A percentile compares a stretch with the other conserved stretches of the same genome.
Conservation (phyloP, 2,329 filamentous ascomycete species). For the Aspergillus jensenii region DNA sequence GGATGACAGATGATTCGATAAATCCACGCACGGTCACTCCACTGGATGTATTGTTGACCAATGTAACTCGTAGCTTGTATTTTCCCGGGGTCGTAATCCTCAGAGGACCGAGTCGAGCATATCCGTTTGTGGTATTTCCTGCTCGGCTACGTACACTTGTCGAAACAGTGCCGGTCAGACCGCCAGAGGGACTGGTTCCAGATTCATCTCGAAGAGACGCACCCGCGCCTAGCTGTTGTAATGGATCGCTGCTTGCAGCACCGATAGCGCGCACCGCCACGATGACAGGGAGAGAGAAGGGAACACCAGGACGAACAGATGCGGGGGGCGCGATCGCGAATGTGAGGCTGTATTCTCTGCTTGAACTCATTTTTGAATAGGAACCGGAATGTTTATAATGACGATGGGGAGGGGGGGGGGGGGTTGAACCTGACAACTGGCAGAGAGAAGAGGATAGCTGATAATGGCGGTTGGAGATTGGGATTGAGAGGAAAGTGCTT, state of each 20-base stretch:
- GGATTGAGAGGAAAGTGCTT: background rate
- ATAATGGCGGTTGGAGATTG: background rate
- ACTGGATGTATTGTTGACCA: slow-evolving; percentile 27
- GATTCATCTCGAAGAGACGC: slow-evolving; percentile 29
- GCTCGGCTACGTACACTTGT: slow-evolving; percentile 33
- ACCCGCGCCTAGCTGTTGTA: slow-evolving; percentile 30
- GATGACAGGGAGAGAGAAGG: slow-evolving; percentile 33
- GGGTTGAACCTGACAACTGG: background rate
- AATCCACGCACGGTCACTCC: slow-evolving; percentile 31
- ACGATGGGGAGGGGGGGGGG: background rate
- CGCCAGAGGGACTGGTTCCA: slow-evolving; percentile 19
- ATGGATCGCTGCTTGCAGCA: slow-evolving; percentile 17
- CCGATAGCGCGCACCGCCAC: slow-evolving; percentile 31
- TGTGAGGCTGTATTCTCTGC: slow-evolving; percentile 29
- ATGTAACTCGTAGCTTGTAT: slow-evolving; percentile 33
- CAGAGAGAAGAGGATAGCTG: background rate
- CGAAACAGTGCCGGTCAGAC: slow-evolving; percentile 29
- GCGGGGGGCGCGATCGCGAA: slow-evolving; percentile 31
- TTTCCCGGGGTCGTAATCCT: slow-evolving; percentile 29
- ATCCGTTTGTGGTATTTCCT: slow-evolving; percentile 31
- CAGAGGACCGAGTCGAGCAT: slow-evolving; percentile 29
- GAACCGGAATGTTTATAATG: background rate
- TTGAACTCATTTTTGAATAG: slow-evolving; percentile 10
- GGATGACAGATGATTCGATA: slow-evolving; percentile 30
- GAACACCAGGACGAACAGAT: slow-evolving; percentile 23